These are phyloP conservation scores for Penicillium samsonianum DNA, from an alignment of 495 filamentous ascomycete genomes.

Conservation along the genomic window DNA sequence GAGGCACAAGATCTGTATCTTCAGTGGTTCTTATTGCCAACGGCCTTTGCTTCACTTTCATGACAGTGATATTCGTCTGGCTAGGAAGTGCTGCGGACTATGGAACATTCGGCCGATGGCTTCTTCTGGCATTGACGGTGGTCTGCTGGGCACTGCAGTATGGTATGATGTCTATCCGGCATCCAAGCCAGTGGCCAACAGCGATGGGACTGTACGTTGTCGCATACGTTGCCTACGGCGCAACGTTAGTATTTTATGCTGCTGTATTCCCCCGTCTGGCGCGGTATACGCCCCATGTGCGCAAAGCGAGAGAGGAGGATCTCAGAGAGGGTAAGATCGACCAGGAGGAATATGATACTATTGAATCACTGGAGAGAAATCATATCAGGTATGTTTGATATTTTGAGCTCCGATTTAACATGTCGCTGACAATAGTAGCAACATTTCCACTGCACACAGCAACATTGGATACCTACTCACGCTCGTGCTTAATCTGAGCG, in stretches of 20 bases:
- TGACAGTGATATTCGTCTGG: slow-evolving; percentile 52
- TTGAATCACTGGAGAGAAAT: slow-evolving; percentile 51
- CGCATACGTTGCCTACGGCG: slow-evolving; percentile 49
- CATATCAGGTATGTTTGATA: slow-evolving; percentile 40
- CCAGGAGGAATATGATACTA: slow-evolving; percentile 46
- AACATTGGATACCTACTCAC: slow-evolving; percentile 52
- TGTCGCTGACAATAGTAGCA: slow-evolving; percentile 25
- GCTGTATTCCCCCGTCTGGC: slow-evolving; percentile 51
- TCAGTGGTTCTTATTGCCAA: slow-evolving; percentile 52
- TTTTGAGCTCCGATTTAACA: too few relatives aligned
- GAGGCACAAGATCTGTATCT: slow-evolving; percentile 44
- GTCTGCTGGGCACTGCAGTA: slow-evolving; percentile 53
- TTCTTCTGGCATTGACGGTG: slow-evolving; percentile 47
- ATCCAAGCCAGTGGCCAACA: slow-evolving; percentile 48
- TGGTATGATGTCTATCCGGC: slow-evolving; percentile 45
- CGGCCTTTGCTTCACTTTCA: slow-evolving; percentile 52
- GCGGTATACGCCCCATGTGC: slow-evolving; percentile 49
- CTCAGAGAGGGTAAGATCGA: slow-evolving; percentile 43
- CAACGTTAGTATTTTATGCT: slow-evolving; percentile 51
- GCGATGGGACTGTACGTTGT: slow-evolving; percentile 53
- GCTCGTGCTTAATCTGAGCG: slow-evolving; percentile 47
- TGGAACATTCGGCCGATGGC: slow-evolving; percentile 51
- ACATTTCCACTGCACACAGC: slow-evolving; percentile 52
- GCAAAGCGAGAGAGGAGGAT: slow-evolving; percentile 49
- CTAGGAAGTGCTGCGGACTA: slow-evolving; percentile 53